Evolutionary conservation across 2,329 filamentous ascomycete genomes (phyloP).

Genomic region (Botrytis cinerea): DNA sequence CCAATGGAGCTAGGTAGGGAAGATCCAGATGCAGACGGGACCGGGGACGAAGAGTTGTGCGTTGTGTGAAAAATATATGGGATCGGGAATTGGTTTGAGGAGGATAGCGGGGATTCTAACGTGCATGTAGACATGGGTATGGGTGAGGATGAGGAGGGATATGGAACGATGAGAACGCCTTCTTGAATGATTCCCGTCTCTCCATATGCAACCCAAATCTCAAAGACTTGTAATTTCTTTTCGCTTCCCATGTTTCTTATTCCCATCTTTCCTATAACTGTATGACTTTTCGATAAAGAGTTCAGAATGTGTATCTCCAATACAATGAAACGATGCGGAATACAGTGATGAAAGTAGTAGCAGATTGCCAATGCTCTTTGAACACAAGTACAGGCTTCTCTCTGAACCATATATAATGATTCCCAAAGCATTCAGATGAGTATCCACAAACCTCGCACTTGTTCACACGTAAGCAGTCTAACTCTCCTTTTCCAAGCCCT

Average conservation of each 20-base stretch:
- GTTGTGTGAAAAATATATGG: slow-evolving; percentile 10
- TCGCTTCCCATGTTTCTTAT: neutral
- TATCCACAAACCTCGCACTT: neutral
- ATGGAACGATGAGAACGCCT: slow-evolving; percentile 4
- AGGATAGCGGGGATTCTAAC: neutral
- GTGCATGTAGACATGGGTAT: neutral
- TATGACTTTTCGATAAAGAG: neutral
- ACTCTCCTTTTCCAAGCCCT: neutral
- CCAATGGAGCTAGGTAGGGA: neutral
- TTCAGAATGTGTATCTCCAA: neutral
- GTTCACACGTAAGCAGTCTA: neutral
- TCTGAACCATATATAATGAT: neutral
- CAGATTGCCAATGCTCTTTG: neutral
- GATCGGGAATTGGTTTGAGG: neutral
- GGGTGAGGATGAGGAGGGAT: neutral
- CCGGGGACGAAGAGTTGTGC: neutral
- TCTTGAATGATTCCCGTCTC: slow-evolving; percentile 9
- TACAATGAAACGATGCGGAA: neutral
- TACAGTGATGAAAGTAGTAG: neutral
- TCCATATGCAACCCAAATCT: slow-evolving; percentile 12
- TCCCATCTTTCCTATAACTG: neutral
- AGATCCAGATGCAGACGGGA: neutral
- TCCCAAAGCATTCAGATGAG: neutral
- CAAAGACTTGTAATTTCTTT: slow-evolving; percentile 7
- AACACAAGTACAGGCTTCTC: neutral